Base-by-base conservation (phyloP, 208 protist species). In the Leishmania tarentolae region DNA sequence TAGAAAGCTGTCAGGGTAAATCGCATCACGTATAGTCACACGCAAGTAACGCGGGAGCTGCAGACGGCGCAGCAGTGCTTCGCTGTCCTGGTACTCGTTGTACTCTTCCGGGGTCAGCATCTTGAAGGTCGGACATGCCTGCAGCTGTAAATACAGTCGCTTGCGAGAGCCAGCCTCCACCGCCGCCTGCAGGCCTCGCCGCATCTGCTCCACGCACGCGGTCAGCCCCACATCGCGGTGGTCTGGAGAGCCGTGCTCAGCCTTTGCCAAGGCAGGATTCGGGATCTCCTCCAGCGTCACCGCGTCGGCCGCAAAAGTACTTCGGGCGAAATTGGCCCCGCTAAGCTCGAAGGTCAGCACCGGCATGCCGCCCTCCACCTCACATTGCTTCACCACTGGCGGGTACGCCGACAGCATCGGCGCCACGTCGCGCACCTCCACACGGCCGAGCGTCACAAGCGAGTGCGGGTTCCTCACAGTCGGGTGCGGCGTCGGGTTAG, bases 21-120 rank as follows among this genome's bases (percentile, higher is more conserved):
- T 88, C 4, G 88, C 90, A 19, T 82, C 75, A 1, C 79, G 86
- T 59, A 97, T 81, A 57, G 90, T 93, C 31, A 97, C 86, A 40
- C 89, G 86, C 31, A 97, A 80, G 66, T 92, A 87, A 40, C 92
- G 94, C 52, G 94, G 91, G 77, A 89, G 83, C 73, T 87, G 85
- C 77, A 97, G 82, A 37, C 88, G 87, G 17, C 65, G 65, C 75
- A 93, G 87, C 75, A 97, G 86, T 56, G 75, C 83, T 46, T 83
- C 87, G 79, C 92, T 95, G 74, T 96, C 88, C 77, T 96, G 91
- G 65, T 90, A 84, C 86, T 96, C 94, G 81, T 95, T 87, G 91
- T 97, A 96, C 83, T 97, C 94, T 71, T 89, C 84, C 0, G 80
- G 80, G 13, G 89, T 87, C 8, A 95, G 81, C 92, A 97, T 94